Percentiles rank a stretch among this genome's conserved stretches.
These are phyloP conservation scores for Zalaria sp. DNA, from an alignment of 2,329 filamentous ascomycete species.

Conservation along the genomic window DNA sequence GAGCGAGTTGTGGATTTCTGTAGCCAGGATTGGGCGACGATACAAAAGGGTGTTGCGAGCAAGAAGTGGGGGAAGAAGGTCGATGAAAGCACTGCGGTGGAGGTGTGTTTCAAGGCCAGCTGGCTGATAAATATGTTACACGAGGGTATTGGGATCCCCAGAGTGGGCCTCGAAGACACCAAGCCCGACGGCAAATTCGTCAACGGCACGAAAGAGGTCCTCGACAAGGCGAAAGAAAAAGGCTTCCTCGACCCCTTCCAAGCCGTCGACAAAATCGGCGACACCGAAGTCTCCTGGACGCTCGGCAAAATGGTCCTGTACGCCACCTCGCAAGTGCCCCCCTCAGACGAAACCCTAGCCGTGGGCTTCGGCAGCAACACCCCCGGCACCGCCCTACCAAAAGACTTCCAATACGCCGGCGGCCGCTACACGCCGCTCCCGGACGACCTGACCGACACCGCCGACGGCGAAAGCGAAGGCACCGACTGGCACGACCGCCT, in stretches of 20 bases:
- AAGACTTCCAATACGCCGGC: slow-evolving; percentile 75
- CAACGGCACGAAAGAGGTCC: slow-evolving; percentile 59
- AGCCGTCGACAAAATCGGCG: slow-evolving; percentile 82
- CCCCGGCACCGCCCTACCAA: slow-evolving; percentile 27
- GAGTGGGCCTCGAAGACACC: slow-evolving; percentile 51
- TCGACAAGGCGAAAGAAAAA: slow-evolving; percentile 55
- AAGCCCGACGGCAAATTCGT: slow-evolving; percentile 40
- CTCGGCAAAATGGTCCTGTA: slow-evolving; percentile 94
- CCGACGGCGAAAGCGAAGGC: slow-evolving; percentile 26
- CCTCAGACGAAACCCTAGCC: slow-evolving; percentile 46
- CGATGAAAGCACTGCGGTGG: slow-evolving; percentile 56
- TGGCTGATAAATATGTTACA: slow-evolving; percentile 97
- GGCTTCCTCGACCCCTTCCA: slow-evolving; percentile 78
- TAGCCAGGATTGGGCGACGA: slow-evolving; percentile 64
- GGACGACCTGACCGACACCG: slow-evolving; percentile 23
- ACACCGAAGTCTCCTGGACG: slow-evolving; percentile 92
- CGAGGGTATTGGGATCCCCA: slow-evolving; percentile 85
- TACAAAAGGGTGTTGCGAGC: slow-evolving; percentile 49
- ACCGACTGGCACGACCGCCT: slow-evolving; percentile 44
- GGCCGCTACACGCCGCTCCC: slow-evolving; percentile 30
- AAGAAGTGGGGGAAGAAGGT: slow-evolving; percentile 65
- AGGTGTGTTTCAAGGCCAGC: slow-evolving; percentile 94
- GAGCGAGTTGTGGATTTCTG: slow-evolving; percentile 75
- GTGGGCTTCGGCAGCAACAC: slow-evolving; percentile 91
- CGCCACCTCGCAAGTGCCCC: slow-evolving; percentile 73